phyloP scores from a whole-genome alignment of 257 asterid species.

The Solanum corneliomulleri region DNA sequence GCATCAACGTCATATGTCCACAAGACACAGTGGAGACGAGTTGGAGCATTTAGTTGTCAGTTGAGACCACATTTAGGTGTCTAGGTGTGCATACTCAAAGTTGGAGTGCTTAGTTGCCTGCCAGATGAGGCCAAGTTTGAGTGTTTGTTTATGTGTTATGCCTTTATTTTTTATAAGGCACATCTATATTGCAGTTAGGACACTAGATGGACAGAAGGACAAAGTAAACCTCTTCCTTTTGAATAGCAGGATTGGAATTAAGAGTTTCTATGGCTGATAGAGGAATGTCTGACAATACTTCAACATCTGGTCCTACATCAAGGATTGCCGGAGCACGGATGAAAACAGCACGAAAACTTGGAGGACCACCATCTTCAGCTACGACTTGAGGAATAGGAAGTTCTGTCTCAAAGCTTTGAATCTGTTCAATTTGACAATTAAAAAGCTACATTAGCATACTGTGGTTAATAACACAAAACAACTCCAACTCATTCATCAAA shows the following conservation, averaged over 20 bases:
- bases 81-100: background rate
- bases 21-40: background rate
- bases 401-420: conserved; percentile 94
- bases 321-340: conserved; percentile 89
- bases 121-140: background rate
- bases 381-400: conserved; percentile 64
- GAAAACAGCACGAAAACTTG: conserved; percentile 72
- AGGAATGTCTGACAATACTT: conserved; percentile 67
- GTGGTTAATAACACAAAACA: background rate
- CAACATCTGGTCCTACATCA: conserved; percentile 84
- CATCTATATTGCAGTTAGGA: background rate
- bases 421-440: conserved; percentile 27
- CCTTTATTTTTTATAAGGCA: background rate
- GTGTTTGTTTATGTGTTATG: background rate
- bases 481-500: background rate
- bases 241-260: conserved; percentile 14
- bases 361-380: conserved; percentile 88
- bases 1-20: background rate
- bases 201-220: background rate
- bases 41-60: background rate
- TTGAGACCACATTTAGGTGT: background rate
- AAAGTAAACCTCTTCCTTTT: conserved; percentile 33
- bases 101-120: background rate
- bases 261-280: conserved; percentile 30
- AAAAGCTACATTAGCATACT: background rate